These are phyloP conservation scores for Xylaria scruposa DNA, from an alignment of 495 filamentous ascomycete genomes.

Conservation along the genomic window DNA sequence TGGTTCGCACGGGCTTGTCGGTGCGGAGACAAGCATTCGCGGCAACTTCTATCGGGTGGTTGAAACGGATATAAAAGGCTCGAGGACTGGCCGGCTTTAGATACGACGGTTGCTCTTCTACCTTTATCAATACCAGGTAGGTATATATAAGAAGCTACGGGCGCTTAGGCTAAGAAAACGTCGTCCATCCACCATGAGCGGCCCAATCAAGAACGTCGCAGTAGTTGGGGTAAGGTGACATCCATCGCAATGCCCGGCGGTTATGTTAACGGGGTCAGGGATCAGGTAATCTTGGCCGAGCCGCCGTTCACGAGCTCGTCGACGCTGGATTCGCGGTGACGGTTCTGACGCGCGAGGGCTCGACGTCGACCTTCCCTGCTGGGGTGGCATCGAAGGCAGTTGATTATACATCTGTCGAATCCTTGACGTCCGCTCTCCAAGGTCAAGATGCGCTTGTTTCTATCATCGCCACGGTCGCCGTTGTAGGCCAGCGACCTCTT, in stretches of 20 bases:
- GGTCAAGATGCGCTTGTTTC: constrained; percentile 67
- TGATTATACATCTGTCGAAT: constrained; percentile 63
- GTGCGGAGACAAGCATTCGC: not conserved
- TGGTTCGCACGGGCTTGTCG: not conserved
- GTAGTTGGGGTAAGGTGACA: constrained; percentile 55
- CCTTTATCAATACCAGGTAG: not conserved
- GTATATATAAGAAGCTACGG: not conserved
- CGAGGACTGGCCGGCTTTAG: not conserved
- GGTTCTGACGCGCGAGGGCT: constrained; percentile 58
- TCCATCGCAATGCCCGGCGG: constrained; percentile 15
- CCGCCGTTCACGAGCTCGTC: constrained; percentile 61
- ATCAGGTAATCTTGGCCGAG: constrained; percentile 65
- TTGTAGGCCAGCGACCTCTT: constrained; percentile 53
- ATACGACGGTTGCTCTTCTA: not conserved
- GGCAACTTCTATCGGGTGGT: not conserved
- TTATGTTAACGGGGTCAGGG: constrained; percentile 47
- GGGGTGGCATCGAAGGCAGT: constrained; percentile 51
- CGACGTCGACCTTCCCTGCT: constrained; percentile 46
- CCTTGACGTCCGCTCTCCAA: constrained; percentile 54
- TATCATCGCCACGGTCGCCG: constrained; percentile 44
- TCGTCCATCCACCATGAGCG: constrained; percentile 6
- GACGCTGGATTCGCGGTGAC: constrained; percentile 65
- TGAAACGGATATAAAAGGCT: constrained; percentile 16
- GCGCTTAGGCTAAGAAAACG: not conserved
- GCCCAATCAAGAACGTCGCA: constrained; percentile 57